Evolutionary conservation across 345 rosid species (phyloP), one percentile per base, ranked within the genome.

Genomic region (Camelina neglecta): DNA sequence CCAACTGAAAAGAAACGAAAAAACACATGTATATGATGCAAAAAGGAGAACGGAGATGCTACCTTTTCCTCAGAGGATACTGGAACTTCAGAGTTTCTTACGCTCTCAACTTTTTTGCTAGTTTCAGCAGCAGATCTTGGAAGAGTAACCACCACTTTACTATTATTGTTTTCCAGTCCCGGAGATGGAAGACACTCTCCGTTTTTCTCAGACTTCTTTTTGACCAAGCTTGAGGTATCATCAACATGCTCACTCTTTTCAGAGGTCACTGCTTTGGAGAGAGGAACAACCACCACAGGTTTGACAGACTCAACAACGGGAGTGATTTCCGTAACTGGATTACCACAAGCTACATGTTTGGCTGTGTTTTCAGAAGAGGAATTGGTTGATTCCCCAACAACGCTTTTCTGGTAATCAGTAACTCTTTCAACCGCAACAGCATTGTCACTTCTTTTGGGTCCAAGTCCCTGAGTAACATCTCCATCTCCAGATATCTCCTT

Each of bases 1-100:
- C 11, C 31, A 35, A 54, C 60, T 55, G 55, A 60, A 67, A 75
- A 20, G 45, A 60, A 65, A 75, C n/a, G 45, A 63, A 69, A 66
- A 66, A 59, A 29, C 60, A 38, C 47, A 72, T 51, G 61, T 23
- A 59, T 49, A 76, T 15, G n/a, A 16, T 49, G 24, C 24, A 72
- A 79, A 41, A 66, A 51, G n/a, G 7, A 50, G 41, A 67, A 44
- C 70, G 36, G 71, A 64, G 48, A 69, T 53, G 65, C 60, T 80
- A 29, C 99, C 93, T 86, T 82, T 66, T 84, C 85, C 76, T 87
- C 92, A 56, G 83, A 72, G 64, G 68, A 72, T 11, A 50, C 67
- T 68, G 79, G 20, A 35, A 45, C 24, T 60, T 78, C 65, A 38
- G 83, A 60, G 33, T 81, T 81, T 76, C 75, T 82, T 33, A 50